These are phyloP conservation scores for Fraxinus albicans DNA, from an alignment of 305 asterid species.

Conservation along the genomic window DNA sequence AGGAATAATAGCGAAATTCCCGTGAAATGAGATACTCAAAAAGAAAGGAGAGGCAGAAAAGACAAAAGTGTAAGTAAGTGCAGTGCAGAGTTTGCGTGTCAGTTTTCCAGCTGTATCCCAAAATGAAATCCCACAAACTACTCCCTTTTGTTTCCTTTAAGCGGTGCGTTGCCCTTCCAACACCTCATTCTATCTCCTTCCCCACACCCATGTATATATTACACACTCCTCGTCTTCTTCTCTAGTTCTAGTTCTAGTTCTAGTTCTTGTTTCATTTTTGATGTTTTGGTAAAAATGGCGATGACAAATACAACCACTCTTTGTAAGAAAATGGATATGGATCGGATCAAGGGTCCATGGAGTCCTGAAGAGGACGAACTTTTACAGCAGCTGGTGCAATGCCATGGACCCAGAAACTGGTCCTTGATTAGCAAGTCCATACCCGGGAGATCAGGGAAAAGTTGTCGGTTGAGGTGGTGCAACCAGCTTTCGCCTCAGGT, in stretches of 20 bases:
- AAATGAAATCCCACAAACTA: not conserved
- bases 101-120: not conserved
- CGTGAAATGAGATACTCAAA: too few species aligned
- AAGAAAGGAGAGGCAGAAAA: not conserved
- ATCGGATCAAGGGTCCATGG: conserved; percentile 96
- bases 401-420: conserved; percentile 88
- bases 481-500: conserved; percentile 95
- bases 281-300: conserved; percentile 25
- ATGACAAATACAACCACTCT: conserved; percentile 25
- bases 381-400: conserved; percentile 61
- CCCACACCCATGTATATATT: not conserved
- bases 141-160: not conserved
- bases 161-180: not conserved
- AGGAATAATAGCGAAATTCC: too few species aligned
- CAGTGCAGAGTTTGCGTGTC: not conserved
- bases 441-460: conserved; percentile 83
- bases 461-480: conserved; percentile 94
- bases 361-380: conserved; percentile 86
- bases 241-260: not conserved
- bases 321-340: conserved; percentile 42
- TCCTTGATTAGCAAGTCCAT: conserved; percentile 73
- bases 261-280: not conserved
- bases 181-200: not conserved
- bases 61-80: not conserved
- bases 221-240: not conserved